Conservation (phyloP, 2,329 filamentous ascomycete genomes). For the Beauveria rudraprayagi region DNA sequence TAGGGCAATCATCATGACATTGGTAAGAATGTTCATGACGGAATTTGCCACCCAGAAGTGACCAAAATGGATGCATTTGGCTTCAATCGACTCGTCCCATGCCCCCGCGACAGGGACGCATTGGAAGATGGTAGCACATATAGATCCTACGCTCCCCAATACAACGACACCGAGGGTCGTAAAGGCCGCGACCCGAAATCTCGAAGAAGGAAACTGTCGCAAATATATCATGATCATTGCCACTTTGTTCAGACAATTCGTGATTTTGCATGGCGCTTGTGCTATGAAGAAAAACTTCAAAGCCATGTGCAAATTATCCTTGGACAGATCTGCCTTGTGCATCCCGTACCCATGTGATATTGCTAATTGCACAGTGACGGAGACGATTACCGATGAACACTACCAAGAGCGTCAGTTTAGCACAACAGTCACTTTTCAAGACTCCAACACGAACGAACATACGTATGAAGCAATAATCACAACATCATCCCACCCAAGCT, state of each 20-base stretch:
- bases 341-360: conserved; percentile 32
- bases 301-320: conserved; percentile 17
- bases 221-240: conserved; percentile 42
- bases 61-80: conserved; percentile 34
- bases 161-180: conserved; percentile 31
- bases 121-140: conserved; percentile 36
- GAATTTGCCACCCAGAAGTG: conserved; percentile 39
- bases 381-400: conserved; percentile 25
- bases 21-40: conserved; percentile 30
- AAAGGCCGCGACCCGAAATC: conserved; percentile 32
- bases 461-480: conserved; percentile 30
- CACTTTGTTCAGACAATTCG: conserved; percentile 41
- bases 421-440: not conserved
- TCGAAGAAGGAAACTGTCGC: conserved; percentile 37
- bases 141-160: conserved; percentile 33
- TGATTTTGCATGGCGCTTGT: conserved; percentile 42
- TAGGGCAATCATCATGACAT: conserved; percentile 27
- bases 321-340: conserved; percentile 26
- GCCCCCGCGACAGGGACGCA: conserved; percentile 36
- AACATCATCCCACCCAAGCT: conserved; percentile 30
- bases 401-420: conserved; percentile 9
- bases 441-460: not conserved
- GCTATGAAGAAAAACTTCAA: conserved; percentile 36
- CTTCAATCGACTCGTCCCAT: conserved; percentile 32
- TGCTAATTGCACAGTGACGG: conserved; percentile 25